phyloP scores from a whole-genome alignment of 129 eudicot species.

The Helianthus annuus region HanXRQr2.0-SUNRISE NC_035443.2:1808057-1808556 shows the following conservation, averaged over 20 bases:
- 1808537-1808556: slow-evolving; percentile 55
- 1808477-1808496: background rate
- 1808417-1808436: slow-evolving; percentile 33
- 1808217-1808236: background rate
- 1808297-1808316: slow-evolving; percentile 58
- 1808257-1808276: slow-evolving; percentile 56
- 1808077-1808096: too few relatives aligned
- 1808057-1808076: too few relatives aligned
- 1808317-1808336: slow-evolving; percentile 33
- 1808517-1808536: slow-evolving; percentile 50
- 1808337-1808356: slow-evolving; percentile 68
- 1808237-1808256: slow-evolving; percentile 3
- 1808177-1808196: background rate
- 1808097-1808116: too few relatives aligned
- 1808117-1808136: too few relatives aligned
- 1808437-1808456: background rate
- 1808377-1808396: slow-evolving; percentile 61
- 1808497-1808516: slow-evolving; percentile 58
- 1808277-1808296: slow-evolving; percentile 69
- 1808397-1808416: slow-evolving; percentile 54
- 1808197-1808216: background rate
- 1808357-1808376: slow-evolving; percentile 63
- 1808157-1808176: background rate
- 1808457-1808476: slow-evolving; percentile 3
- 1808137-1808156: too few relatives aligned